A percentile compares a stretch with the other conserved stretches of the same genome.
These are phyloP conservation scores for Boletus smithii DNA, from an alignment of 1,284 basidiomycete genomes.

Conservation along the genomic window DNA sequence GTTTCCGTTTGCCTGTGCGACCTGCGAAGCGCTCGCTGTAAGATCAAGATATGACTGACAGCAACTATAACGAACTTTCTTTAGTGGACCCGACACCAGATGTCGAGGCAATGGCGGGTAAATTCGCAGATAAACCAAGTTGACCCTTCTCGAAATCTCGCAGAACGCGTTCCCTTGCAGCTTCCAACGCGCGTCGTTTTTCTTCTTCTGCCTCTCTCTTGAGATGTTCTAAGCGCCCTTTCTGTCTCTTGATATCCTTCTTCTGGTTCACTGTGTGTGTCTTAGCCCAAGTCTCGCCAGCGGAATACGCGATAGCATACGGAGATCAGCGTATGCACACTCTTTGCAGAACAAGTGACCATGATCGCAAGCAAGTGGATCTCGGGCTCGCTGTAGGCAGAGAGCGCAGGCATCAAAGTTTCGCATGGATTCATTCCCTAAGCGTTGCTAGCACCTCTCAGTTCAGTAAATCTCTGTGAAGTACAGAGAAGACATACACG, in stretches of 20 bases:
- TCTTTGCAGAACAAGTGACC: constrained; percentile 93
- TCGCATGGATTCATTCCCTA: constrained; percentile 89
- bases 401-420: constrained; percentile 84
- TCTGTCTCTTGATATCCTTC: constrained; percentile 84
- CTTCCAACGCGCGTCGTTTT: constrained; percentile 57
- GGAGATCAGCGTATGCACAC: constrained; percentile 73
- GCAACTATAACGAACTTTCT: constrained; percentile 34
- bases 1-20: constrained; percentile 68
- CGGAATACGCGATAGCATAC: constrained; percentile 42
- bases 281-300: constrained; percentile 2
- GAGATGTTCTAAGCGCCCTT: constrained; percentile 68
- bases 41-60: neutral
- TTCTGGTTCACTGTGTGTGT: constrained; percentile 71
- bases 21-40: constrained; percentile 32
- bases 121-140: constrained; percentile 53
- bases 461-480: neutral
- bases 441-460: constrained; percentile 56
- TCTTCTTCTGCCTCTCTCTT: constrained; percentile 77
- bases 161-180: constrained; percentile 81
- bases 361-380: constrained; percentile 76
- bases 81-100: constrained; percentile 33
- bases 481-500: constrained; percentile 42
- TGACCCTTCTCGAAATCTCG: constrained; percentile 84
- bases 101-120: constrained; percentile 35
- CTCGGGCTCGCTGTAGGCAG: constrained; percentile 75